These are phyloP conservation scores for Cynanchum wilfordii DNA, from an alignment of 257 asterid genomes.

Conservation along the genomic window DNA sequence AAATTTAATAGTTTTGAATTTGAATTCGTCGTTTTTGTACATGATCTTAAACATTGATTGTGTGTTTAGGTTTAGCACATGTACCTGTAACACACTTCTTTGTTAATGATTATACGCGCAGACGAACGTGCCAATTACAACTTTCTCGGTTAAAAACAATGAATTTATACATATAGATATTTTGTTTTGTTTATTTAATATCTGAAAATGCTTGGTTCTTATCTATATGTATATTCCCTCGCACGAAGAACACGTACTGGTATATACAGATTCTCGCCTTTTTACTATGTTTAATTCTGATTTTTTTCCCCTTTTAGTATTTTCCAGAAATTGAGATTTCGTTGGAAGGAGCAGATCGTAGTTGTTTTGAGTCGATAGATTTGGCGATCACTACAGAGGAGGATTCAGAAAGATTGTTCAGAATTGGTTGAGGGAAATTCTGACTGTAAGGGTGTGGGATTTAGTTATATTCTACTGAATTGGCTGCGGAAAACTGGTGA, in stretches of 20 bases:
- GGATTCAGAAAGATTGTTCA: constrained; percentile 21
- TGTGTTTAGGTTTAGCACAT: neutral
- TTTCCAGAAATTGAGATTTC: constrained; percentile 18
- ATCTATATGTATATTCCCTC: neutral
- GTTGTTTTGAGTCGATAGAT: constrained; percentile 29
- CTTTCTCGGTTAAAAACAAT: neutral
- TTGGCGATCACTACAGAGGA: constrained; percentile 24
- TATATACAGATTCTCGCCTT: neutral
- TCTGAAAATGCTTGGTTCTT: neutral
- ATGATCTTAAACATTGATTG: constrained; percentile 3
- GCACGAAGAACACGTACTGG: neutral
- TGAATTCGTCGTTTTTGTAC: neutral
- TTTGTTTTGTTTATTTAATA: neutral
- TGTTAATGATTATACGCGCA: neutral
- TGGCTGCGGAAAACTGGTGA: neutral
- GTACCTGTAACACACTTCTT: neutral
- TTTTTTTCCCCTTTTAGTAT: neutral
- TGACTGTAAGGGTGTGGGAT: neutral
- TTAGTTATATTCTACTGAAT: constrained; percentile 1
- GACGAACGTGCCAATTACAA: constrained; percentile 11
- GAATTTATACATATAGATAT: neutral
- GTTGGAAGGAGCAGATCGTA: constrained; percentile 46
- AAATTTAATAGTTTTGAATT: neutral
- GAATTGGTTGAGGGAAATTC: neutral
- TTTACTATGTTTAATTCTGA: neutral